These are phyloP conservation scores for Alternaria sp. DNA, from an alignment of 2,329 filamentous ascomycete species.

Conservation along the genomic window DNA sequence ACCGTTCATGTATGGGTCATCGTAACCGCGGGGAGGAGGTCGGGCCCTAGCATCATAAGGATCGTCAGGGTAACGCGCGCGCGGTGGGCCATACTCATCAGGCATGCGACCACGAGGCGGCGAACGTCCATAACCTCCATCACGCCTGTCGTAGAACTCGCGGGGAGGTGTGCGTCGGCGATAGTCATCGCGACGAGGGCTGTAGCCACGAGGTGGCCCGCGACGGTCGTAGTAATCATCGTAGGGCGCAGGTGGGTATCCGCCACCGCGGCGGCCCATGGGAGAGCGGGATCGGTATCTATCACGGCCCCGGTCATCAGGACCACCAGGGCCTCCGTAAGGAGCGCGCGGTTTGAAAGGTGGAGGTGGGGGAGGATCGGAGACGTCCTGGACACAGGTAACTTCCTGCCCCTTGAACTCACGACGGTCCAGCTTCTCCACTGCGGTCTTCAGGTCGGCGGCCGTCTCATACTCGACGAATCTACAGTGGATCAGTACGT, in stretches of 20 bases:
- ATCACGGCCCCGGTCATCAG: conserved; percentile 75
- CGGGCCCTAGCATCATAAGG: conserved; percentile 69
- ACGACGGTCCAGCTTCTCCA: conserved; percentile 91
- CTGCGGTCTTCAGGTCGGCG: conserved; percentile 85
- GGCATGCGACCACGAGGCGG: conserved; percentile 75
- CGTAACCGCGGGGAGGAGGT: conserved; percentile 64
- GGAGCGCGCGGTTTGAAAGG: conserved; percentile 48
- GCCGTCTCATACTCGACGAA: conserved; percentile 98
- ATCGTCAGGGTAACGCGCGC: conserved; percentile 74
- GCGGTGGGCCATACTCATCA: conserved; percentile 76
- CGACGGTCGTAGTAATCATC: conserved; percentile 82
- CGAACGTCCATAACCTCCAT: conserved; percentile 65
- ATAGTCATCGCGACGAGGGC: conserved; percentile 85
- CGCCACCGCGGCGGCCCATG: conserved; percentile 67
- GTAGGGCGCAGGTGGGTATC: conserved; percentile 66
- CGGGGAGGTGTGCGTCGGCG: conserved; percentile 81
- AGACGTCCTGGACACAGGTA: conserved; percentile 86
- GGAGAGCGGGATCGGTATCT: conserved; percentile 81
- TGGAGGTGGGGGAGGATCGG: conserved; percentile 48
- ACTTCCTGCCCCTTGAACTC: conserved; percentile 94
- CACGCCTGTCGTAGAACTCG: conserved; percentile 85
- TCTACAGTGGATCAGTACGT: conserved; percentile 58
- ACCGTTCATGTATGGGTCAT: conserved; percentile 68
- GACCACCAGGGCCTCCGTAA: conserved; percentile 44
- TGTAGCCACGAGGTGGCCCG: conserved; percentile 82